These are phyloP conservation scores for Groenewaldozyma tartarivorans DNA, from an alignment of 805 yeast genomes.

Conservation along the genomic window DNA sequence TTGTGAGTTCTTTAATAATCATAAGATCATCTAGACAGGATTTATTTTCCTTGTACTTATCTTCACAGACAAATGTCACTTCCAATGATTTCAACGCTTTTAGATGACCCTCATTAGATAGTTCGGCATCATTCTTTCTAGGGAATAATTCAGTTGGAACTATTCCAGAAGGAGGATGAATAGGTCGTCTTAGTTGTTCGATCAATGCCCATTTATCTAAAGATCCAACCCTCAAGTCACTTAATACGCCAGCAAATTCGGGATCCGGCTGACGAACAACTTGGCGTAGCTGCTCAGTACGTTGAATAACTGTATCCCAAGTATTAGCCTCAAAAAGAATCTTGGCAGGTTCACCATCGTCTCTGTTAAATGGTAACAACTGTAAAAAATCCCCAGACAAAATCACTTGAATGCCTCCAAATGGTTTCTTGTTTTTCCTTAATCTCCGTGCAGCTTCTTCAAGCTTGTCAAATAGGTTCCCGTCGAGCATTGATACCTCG, in stretches of 20 bases:
- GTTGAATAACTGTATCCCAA: not conserved
- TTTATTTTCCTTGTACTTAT: slow-evolving; percentile 16
- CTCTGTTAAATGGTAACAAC: slow-evolving; percentile 54
- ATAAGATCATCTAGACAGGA: slow-evolving; percentile 47
- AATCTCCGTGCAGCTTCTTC: slow-evolving; percentile 54
- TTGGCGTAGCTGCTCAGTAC: not conserved
- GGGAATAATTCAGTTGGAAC: not conserved
- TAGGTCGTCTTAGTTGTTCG: not conserved
- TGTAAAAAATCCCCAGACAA: slow-evolving; percentile 93
- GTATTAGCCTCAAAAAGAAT: not conserved
- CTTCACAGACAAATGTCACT: not conserved
- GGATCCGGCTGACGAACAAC: not conserved
- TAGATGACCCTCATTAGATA: not conserved
- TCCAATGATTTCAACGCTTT: not conserved
- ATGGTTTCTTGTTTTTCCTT: slow-evolving; percentile 51
- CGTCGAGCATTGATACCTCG: slow-evolving; percentile 92
- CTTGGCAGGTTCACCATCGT: not conserved
- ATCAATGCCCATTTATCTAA: not conserved
- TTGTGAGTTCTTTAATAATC: slow-evolving; percentile 54
- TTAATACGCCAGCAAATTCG: not conserved
- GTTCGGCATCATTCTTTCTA: not conserved
- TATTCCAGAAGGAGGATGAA: not conserved
- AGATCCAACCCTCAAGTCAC: not conserved
- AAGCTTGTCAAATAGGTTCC: slow-evolving; percentile 58
- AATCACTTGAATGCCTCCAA: slow-evolving; percentile 89